phyloP scores from a whole-genome alignment of 129 eudicot species.

The Helianthus annuus region HanXRQr2.0-SUNRISE NC_035447.2:41964013-41964512 shows the following conservation, averaged over 20 bases:
- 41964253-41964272: slow-evolving; percentile 44
- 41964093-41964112: background rate
- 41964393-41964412: slow-evolving; percentile 68
- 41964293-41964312: background rate
- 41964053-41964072: slow-evolving; percentile 53
- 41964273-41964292: background rate
- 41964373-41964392: slow-evolving; percentile 62
- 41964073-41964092: slow-evolving; percentile 1
- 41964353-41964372: slow-evolving; percentile 51
- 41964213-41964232: slow-evolving; percentile 62
- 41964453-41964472: slow-evolving; percentile 61
- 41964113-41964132: background rate
- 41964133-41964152: too few species aligned
- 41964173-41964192: slow-evolving; percentile 44
- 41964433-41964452: slow-evolving; percentile 64
- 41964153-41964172: background rate
- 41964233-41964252: slow-evolving; percentile 59
- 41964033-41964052: slow-evolving; percentile 67
- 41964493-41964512: too few species aligned
- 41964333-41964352: too few species aligned
- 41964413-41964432: slow-evolving; percentile 50
- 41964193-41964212: slow-evolving; percentile 59
- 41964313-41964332: background rate
- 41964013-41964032: slow-evolving; percentile 55
- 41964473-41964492: background rate